A percentile compares a stretch with the other conserved stretches of the same genome.
These are phyloP conservation scores for Prunus armeniaca DNA, from an alignment of 306 rosid genomes.

Conservation along the genomic window DNA sequence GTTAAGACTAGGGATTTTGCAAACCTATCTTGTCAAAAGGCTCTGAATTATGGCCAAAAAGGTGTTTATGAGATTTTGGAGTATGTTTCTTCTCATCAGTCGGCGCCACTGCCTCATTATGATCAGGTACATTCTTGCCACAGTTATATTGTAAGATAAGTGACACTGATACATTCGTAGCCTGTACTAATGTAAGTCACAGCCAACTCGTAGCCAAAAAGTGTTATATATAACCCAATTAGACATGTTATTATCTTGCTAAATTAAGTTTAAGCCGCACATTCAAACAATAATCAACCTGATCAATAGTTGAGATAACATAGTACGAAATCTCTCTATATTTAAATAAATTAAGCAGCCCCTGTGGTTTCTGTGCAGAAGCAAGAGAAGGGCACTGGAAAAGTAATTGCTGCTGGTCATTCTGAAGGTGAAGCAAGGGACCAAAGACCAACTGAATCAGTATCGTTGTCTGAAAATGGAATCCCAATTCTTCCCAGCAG, in stretches of 20 bases:
- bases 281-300: too few relatives aligned
- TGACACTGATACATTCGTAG: too few relatives aligned
- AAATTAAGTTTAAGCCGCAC: too few relatives aligned
- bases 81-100: constrained; percentile 11
- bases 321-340: too few relatives aligned
- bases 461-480: background rate
- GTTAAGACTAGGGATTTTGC: constrained; percentile 20
- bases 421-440: background rate
- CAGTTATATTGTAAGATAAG: background rate
- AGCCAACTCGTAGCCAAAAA: too few relatives aligned
- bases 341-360: too few relatives aligned
- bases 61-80: constrained; percentile 24
- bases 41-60: constrained; percentile 18
- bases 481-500: background rate
- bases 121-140: background rate
- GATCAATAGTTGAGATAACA: too few relatives aligned
- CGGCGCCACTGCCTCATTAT: background rate
- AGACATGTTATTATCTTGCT: too few relatives aligned
- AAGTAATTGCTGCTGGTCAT: background rate
- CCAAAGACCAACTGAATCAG: background rate
- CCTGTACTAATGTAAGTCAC: too few relatives aligned
- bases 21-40: constrained; percentile 24
- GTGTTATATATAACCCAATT: too few relatives aligned
- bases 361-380: background rate
- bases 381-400: background rate